Evolutionary conservation across 2,329 filamentous ascomycete genomes (phyloP), one percentile per base, ranked within the genome.

Genomic region (Dryadomyces sulphureus): DNA sequence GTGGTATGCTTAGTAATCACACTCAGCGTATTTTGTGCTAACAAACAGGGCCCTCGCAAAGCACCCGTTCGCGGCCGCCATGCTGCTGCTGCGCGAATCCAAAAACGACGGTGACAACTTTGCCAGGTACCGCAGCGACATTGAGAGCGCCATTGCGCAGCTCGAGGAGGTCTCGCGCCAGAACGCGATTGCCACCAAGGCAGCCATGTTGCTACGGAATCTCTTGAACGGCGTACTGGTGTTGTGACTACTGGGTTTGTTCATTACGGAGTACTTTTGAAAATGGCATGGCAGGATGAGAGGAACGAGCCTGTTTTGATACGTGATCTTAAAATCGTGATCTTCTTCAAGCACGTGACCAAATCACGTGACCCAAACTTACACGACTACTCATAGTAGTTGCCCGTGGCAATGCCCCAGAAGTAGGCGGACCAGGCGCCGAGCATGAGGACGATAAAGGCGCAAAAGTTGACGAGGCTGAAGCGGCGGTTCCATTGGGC

Each of bases 361-460:
- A n/a, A n/a, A n/a, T n/a, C n/a, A n/a, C n/a, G n/a, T n/a, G n/a
- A n/a, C n/a, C n/a, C n/a, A n/a, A n/a, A n/a, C n/a, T n/a, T n/a
- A n/a, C n/a, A n/a, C n/a, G n/a, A n/a, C n/a, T n/a, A n/a, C n/a
- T n/a, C n/a, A n/a, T n/a, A n/a, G 19, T 49, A 49, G 41, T 48
- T 44, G 8, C 49, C 49, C 2, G 49, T 78, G 4, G 69, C 70
- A 2, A 73, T 65, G 7, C 75, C 75, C 73, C 73, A 79, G 49
- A 79, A 75, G 55, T 77, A 79, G 0, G 71, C 73, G 8, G 54
- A 58, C 70, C 73, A 76, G 2, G 62, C 62, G 0, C 75, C 75
- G 9, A 73, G 27, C 0, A 73, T 64, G 36, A 78, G 51, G 4
- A 70, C 20, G 0, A 69, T 52, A 1, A 76, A 52, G 0, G 59